Conservation (phyloP, 2,329 filamentous ascomycete species). For the Lachnellula subtilissima region DNA sequence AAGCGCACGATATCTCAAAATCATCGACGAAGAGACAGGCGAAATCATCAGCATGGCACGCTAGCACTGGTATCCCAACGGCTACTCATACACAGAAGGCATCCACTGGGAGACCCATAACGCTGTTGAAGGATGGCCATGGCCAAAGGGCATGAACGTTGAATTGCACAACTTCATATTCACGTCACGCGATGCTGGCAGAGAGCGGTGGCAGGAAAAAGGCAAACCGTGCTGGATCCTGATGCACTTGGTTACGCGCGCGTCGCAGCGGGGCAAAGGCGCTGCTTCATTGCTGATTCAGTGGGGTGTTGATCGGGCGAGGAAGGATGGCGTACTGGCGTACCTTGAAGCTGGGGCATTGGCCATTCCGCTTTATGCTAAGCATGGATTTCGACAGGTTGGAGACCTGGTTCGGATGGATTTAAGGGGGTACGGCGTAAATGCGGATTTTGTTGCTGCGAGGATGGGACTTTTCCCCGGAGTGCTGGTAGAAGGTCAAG, state of each 20-base stretch:
- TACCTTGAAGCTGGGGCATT: constrained; percentile 46
- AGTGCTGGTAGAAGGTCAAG: too few relatives aligned
- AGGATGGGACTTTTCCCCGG: constrained; percentile 11
- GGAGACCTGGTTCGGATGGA: constrained; percentile 8
- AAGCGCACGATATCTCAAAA: constrained; percentile 15
- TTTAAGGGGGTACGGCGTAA: constrained; percentile 4
- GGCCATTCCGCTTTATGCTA: constrained; percentile 42
- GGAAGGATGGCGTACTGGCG: constrained; percentile 36
- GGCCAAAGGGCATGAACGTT: constrained; percentile 15
- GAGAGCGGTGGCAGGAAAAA: constrained; percentile 11
- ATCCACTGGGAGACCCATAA: constrained; percentile 16
- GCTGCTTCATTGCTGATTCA: constrained; percentile 38
- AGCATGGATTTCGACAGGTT: constrained; percentile 36
- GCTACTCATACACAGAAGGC: constrained; percentile 10
- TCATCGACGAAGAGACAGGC: constrained; percentile 9
- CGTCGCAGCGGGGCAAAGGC: constrained; percentile 36
- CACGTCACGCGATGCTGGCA: constrained; percentile 11
- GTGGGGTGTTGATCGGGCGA: constrained; percentile 44
- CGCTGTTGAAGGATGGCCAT: constrained; percentile 1
- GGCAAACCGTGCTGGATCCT: constrained; percentile 17
- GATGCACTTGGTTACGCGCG: constrained; percentile 21
- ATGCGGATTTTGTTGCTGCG: constrained; percentile 6
- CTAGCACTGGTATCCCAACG: constrained; percentile 19
- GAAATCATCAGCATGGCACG: constrained; percentile 18
- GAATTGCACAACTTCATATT: constrained; percentile 17